Conservation (phyloP, 257 asterid species). For the Nicotiana obtusifolia region DNA sequence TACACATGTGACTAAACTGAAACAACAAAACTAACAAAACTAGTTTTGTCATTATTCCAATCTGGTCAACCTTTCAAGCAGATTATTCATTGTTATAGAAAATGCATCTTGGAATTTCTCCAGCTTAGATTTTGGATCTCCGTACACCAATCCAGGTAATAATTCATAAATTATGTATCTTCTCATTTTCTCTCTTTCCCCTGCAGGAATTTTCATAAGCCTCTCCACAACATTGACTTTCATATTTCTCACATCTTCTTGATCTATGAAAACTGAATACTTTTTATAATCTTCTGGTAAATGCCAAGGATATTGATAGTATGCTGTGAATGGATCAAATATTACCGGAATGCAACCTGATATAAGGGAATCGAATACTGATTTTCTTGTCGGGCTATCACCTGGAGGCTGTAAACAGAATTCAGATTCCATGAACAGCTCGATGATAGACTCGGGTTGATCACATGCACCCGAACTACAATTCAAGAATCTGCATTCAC, state of each 20-base stretch:
- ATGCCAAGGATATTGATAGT: constrained; percentile 74
- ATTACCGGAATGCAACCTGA: constrained; percentile 64
- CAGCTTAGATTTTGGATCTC: constrained; percentile 38
- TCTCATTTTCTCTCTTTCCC: constrained; percentile 52
- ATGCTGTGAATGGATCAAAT: constrained; percentile 52
- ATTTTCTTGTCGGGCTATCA: constrained; percentile 65
- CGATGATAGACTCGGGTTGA: constrained; percentile 33
- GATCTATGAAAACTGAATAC: constrained; percentile 46
- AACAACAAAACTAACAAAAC: neutral
- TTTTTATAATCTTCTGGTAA: constrained; percentile 43
- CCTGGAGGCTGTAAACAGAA: constrained; percentile 78
- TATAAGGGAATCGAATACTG: constrained; percentile 52
- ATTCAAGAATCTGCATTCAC: constrained; percentile 42
- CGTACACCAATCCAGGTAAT: constrained; percentile 53
- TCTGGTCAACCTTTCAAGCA: constrained; percentile 42
- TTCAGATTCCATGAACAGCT: constrained; percentile 44
- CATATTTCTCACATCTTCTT: constrained; percentile 43
- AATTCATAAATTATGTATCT: constrained; percentile 55
- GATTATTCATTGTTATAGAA: constrained; percentile 41
- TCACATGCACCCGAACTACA: constrained; percentile 45
- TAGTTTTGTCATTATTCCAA: neutral
- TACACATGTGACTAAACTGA: neutral
- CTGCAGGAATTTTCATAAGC: constrained; percentile 33
- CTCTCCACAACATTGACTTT: constrained; percentile 39
- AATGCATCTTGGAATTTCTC: constrained; percentile 62